A percentile compares a stretch with the other conserved stretches of the same genome.
phyloP scores from a whole-genome alignment of 345 rosid species.

The Adansonia digitata region DNA sequence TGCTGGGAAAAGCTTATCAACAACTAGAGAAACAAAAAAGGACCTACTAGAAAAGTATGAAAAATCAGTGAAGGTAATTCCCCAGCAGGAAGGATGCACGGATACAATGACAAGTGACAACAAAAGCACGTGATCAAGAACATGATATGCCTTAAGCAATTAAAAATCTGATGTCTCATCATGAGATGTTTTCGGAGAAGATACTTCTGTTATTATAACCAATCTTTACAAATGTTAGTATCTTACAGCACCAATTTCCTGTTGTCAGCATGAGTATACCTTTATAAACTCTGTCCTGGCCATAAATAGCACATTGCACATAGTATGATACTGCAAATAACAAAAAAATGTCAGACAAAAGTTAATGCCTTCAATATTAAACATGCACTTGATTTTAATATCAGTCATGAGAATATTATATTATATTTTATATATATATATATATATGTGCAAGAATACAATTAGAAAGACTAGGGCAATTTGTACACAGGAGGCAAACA shows the following conservation, averaged over 20 bases:
- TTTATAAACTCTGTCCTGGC: constrained; percentile 67
- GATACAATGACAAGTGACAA: background rate
- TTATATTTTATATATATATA: background rate
- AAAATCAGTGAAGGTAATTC: background rate
- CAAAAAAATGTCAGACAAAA: background rate
- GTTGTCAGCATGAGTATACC: constrained; percentile 35
- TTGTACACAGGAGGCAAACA: background rate
- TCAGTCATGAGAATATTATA: background rate
- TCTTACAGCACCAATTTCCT: background rate
- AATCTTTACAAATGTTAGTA: background rate
- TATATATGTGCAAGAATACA: background rate
- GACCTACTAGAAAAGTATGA: background rate
- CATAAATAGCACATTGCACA: constrained; percentile 70
- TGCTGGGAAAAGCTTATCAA: background rate
- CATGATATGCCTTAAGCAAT: background rate
- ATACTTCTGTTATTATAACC: background rate
- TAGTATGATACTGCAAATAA: constrained; percentile 62
- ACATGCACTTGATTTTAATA: background rate
- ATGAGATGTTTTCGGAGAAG: background rate
- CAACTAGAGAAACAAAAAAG: background rate
- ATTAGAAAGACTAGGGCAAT: background rate
- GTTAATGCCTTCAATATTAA: background rate
- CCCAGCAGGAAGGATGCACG: background rate
- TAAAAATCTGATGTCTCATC: background rate
- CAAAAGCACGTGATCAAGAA: background rate